Conservation (phyloP, 139 green algal species). For the Chlamydomonas incerta region DNA sequence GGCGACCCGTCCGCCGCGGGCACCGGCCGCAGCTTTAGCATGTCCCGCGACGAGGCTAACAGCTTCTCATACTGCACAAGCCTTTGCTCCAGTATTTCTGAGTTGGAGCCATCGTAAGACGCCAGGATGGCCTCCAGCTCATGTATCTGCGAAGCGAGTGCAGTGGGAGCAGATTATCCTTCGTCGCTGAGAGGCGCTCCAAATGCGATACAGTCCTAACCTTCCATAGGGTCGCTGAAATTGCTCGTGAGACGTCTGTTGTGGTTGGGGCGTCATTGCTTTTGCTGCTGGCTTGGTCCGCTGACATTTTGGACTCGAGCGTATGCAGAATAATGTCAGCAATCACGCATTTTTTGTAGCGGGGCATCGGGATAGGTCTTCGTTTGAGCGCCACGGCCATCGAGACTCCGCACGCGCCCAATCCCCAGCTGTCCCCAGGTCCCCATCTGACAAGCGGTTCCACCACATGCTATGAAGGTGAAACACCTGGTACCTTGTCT, state of each 20-base stretch:
- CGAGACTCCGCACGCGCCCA: too few species aligned
- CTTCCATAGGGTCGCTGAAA: constrained; percentile 18
- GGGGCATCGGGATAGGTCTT: too few species aligned
- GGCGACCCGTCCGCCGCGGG: background rate
- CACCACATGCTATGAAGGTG: too few species aligned
- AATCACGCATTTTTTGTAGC: too few species aligned
- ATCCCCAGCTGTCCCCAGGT: too few species aligned
- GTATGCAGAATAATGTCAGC: too few species aligned
- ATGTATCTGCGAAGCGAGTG: background rate
- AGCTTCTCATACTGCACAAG: constrained; percentile 21
- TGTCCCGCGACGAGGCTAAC: constrained; percentile 10
- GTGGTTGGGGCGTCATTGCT: constrained; percentile 3
- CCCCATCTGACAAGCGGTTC: too few species aligned
- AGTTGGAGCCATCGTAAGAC: constrained; percentile 4
- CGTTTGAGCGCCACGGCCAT: too few species aligned
- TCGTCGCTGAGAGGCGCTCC: background rate
- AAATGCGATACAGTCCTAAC: background rate
- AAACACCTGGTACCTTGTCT: too few species aligned
- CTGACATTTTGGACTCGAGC: too few species aligned
- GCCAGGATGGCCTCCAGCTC: constrained; percentile 20
- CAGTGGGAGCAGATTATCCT: too few species aligned
- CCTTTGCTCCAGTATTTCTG: constrained; percentile 6
- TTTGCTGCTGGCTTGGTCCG: background rate
- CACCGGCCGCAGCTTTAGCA: background rate
- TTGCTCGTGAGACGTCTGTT: background rate